Percentiles rank a stretch among this genome's conserved stretches.
Conservation (phyloP, 495 filamentous ascomycete genomes). For the Daldinia caldariorum region DNA sequence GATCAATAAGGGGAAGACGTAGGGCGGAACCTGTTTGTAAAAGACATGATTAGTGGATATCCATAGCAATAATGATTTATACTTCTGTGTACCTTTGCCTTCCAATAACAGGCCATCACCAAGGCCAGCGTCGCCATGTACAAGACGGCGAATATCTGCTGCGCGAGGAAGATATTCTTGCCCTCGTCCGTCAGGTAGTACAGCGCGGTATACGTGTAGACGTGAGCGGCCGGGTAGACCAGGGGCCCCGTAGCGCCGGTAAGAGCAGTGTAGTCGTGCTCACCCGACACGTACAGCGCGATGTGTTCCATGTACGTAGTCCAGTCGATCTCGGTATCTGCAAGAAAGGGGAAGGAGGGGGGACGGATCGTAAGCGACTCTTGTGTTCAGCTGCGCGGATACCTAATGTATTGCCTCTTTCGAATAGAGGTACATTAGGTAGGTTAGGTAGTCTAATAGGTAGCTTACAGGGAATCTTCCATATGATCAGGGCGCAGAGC, state of each 20-base stretch:
- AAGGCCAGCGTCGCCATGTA: conserved; percentile 79
- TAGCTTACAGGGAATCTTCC: conserved; percentile 84
- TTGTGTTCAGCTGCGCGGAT: neutral
- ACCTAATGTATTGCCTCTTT: no score
- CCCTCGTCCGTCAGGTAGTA: conserved; percentile 82
- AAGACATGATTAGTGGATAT: conserved; percentile 17
- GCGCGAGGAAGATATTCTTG: conserved; percentile 77
- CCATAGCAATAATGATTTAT: neutral
- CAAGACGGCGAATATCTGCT: conserved; percentile 79
- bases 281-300: conserved; percentile 77
- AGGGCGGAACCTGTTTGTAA: conserved; percentile 76
- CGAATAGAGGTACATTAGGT: no score
- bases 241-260: conserved; percentile 90
- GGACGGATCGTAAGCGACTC: conserved; percentile 7
- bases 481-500: conserved; percentile 79
- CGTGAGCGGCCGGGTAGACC: conserved; percentile 92
- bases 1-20: conserved; percentile 85
- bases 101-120: conserved; percentile 84
- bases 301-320: conserved; percentile 95
- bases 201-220: conserved; percentile 86
- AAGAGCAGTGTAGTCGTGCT: conserved; percentile 87
- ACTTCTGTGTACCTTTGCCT: conserved; percentile 76
- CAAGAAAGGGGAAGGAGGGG: neutral
- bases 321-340: conserved; percentile 99
- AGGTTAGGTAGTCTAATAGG: no score